A percentile compares a stretch with the other conserved stretches of the same genome.
Conservation (phyloP, 805 yeast species). For the Cyberlindnera veronae region DNA sequence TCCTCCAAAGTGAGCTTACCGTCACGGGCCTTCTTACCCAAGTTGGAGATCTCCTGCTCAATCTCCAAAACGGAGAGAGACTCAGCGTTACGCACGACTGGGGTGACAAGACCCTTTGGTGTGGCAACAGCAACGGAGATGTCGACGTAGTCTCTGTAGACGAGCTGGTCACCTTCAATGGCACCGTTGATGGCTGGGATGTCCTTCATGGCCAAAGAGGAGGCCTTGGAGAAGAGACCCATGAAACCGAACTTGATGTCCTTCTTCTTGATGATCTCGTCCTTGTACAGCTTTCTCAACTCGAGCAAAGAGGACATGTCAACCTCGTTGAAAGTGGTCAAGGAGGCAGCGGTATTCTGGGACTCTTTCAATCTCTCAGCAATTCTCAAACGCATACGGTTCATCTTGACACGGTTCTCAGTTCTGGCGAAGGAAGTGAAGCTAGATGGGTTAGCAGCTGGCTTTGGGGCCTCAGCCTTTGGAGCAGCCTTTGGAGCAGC, state of each 20-base stretch:
- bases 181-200: slow-evolving; percentile 94
- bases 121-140: slow-evolving; percentile 97
- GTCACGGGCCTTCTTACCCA: slow-evolving; percentile 94
- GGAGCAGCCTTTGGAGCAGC: slow-evolving; percentile 4
- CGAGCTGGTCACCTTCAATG: slow-evolving; percentile 91
- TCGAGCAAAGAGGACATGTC: slow-evolving; percentile 92
- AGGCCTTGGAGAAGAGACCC: slow-evolving; percentile 97
- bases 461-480: slow-evolving; percentile 32
- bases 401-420: slow-evolving; percentile 95
- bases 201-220: slow-evolving; percentile 88
- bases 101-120: slow-evolving; percentile 98
- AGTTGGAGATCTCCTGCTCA: slow-evolving; percentile 75
- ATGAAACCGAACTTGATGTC: slow-evolving; percentile 97
- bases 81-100: slow-evolving; percentile 96
- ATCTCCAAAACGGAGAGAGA: slow-evolving; percentile 82
- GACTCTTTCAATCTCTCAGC: slow-evolving; percentile 99
- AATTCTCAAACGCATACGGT: slow-evolving; percentile 98
- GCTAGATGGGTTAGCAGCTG: slow-evolving; percentile 32
- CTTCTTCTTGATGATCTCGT: slow-evolving; percentile 88
- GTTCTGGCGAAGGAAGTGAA: slow-evolving; percentile 60
- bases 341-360: slow-evolving; percentile 97
- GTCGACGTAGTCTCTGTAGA: slow-evolving; percentile 94
- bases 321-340: slow-evolving; percentile 96
- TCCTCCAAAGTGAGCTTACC: slow-evolving; percentile 95
- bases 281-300: slow-evolving; percentile 95